Conservation (phyloP, 805 yeast species). For the Lipomyces spencermartinsiae region DNA sequence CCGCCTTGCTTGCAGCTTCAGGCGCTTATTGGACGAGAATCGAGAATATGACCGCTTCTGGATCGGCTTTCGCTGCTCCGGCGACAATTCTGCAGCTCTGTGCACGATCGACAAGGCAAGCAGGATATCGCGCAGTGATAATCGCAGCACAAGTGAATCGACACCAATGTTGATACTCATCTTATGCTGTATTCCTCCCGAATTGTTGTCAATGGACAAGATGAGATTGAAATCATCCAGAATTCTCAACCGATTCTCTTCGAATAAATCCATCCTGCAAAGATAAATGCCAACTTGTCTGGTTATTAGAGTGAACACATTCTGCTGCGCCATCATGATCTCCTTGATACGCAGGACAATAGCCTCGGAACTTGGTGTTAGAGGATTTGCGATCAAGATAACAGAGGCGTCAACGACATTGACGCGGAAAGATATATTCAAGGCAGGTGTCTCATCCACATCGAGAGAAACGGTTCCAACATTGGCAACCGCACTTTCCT, state of each 20-base stretch:
- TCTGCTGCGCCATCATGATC: conserved; percentile 69
- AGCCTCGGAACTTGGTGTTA: conserved; percentile 74
- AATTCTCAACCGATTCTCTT: conserved; percentile 69
- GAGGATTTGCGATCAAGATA: conserved; percentile 80
- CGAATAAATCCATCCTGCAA: conserved; percentile 71
- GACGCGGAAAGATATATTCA: conserved; percentile 50
- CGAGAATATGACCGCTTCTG: conserved; percentile 34
- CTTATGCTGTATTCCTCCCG: conserved; percentile 62
- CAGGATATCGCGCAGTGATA: conserved; percentile 85
- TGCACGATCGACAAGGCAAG: conserved; percentile 77
- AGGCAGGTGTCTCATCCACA: conserved; percentile 26
- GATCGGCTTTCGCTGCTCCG: conserved; percentile 31
- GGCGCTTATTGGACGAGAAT: conserved; percentile 34
- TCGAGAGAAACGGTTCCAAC: conserved; percentile 26
- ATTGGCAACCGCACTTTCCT: conserved; percentile 9
- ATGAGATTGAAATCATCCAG: conserved; percentile 89
- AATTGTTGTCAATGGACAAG: conserved; percentile 72
- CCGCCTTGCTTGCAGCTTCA: conserved; percentile 25
- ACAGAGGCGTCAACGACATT: conserved; percentile 80
- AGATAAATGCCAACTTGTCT: conserved; percentile 86
- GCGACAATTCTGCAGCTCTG: conserved; percentile 65
- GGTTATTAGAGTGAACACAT: conserved; percentile 68
- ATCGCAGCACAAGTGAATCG: conserved; percentile 80
- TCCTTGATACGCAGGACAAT: conserved; percentile 89
- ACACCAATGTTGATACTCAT: conserved; percentile 72